Percentiles rank a stretch among this genome's conserved stretches.
phyloP scores from a whole-genome alignment of 78 protist genomes.

The Neovahlkampfia damariscottae region DNA sequence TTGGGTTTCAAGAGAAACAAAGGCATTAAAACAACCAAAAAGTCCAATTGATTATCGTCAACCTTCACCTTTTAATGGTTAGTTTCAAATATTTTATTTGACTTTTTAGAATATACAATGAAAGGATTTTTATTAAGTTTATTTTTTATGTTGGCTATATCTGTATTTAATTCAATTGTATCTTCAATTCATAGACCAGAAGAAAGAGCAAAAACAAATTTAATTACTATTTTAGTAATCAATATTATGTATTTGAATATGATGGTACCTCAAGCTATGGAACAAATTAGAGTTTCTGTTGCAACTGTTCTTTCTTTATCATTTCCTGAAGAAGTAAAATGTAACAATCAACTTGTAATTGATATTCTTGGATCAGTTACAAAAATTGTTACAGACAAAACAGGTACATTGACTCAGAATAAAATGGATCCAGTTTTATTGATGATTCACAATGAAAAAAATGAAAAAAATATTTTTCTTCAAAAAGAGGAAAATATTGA shows the following conservation, averaged over 20 bases:
- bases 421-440: slow-evolving; percentile 31
- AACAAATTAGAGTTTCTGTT: not conserved
- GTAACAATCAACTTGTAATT: slow-evolving; percentile 41
- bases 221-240: not conserved
- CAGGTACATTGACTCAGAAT: slow-evolving; percentile 74
- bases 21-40: not conserved
- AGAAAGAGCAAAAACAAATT: not conserved
- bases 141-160: not conserved
- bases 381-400: slow-evolving; percentile 46
- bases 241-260: not conserved
- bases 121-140: not conserved
- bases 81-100: not conserved
- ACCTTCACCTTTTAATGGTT: too few species aligned
- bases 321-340: not conserved
- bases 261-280: not conserved
- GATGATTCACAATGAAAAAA: not conserved
- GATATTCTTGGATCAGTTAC: slow-evolving; percentile 52
- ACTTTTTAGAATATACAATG: not conserved
- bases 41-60: too few species aligned
- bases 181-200: not conserved
- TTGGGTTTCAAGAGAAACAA: not conserved
- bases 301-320: not conserved
- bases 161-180: not conserved
- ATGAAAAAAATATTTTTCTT: not conserved
- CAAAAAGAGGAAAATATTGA: too few species aligned